Evolutionary conservation across 768 basidiomycete genomes (phyloP), one percentile per base, ranked within the genome.

Genomic region (Boletus patriciae): DNA sequence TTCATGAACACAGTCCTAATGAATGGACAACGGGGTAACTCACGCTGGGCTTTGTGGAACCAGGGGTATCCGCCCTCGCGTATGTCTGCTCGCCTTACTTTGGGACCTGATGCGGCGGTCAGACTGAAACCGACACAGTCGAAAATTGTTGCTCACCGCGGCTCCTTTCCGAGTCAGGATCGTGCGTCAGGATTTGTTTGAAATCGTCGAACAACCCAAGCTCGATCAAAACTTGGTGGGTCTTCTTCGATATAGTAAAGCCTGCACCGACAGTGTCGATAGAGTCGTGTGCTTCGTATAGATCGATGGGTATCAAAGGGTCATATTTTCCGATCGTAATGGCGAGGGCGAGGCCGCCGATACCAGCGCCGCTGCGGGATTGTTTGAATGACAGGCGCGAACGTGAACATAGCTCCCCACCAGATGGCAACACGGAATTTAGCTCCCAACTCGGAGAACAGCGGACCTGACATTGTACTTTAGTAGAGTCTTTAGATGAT

Each of bases 281-380:
- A 23, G 74, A 72, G 3, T 73, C 61, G 23, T 73, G 76, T 3
- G 78, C 73, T 68, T 83, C 82, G 57, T 82, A 83, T 5, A 83
- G 57, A 54, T 77, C 70, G 13, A 79, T 70, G 53, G 74, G 67
- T 19, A 79, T 62, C 1, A 54, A 54, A n/a, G 59, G 48, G 62
- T 74, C 59, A 51, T 71, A 71, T 50, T 66, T 64, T 37, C 68
- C 72, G n/a, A 78, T 69, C 8, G 74, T 68, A 19, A 70, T 69
- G 0, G 80, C 76, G 16, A 83, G 73, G 0, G 74, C 66, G 71
- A 81, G 69, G 6, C 80, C 79, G 16, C 74, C 77, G 37, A 80
- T 73, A 9, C 78, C 79, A 19, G 72, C 77, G 38, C 71, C 76
- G 54, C 70, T 77, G 13, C 4, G 7, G 18, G 3, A 5, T 2